A percentile compares a stretch with the other conserved stretches of the same genome.
Evolutionary conservation across 768 basidiomycete genomes (phyloP).

Genomic region (Pleurotus sapidus): DNA sequence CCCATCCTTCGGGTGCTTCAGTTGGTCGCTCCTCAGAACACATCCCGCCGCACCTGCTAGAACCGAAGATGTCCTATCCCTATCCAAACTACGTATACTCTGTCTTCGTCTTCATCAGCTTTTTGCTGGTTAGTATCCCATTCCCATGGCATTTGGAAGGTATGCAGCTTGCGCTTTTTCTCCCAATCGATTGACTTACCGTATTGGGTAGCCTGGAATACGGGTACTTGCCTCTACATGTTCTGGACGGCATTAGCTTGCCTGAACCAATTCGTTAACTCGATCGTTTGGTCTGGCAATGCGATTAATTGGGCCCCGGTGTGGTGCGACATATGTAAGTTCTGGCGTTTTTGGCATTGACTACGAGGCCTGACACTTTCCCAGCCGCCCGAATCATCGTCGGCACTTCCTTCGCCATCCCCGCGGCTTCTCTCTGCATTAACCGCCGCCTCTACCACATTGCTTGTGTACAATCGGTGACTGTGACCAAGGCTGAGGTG

Average conservation of each 20-base stretch:
- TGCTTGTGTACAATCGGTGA: slow-evolving; percentile 23
- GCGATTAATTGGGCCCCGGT: slow-evolving; percentile 51
- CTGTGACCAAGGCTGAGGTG: slow-evolving; percentile 31
- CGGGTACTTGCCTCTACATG: slow-evolving; percentile 74
- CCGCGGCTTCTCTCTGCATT: slow-evolving; percentile 47
- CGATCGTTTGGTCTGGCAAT: slow-evolving; percentile 66
- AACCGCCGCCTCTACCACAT: slow-evolving; percentile 48
- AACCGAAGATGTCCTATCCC: slow-evolving; percentile 30
- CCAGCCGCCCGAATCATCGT: slow-evolving; percentile 44
- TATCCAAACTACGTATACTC: slow-evolving; percentile 47
- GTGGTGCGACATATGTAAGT: slow-evolving; percentile 64
- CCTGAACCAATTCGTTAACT: slow-evolving; percentile 62
- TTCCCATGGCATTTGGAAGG: slow-evolving; percentile 71
- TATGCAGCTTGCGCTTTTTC: slow-evolving; percentile 13
- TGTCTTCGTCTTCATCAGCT: slow-evolving; percentile 51
- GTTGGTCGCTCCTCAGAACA: slow-evolving; percentile 14
- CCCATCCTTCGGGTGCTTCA: slow-evolving; percentile 14
- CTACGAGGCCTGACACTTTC: slow-evolving; percentile 21
- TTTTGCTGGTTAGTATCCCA: slow-evolving; percentile 57
- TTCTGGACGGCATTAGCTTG: slow-evolving; percentile 59
- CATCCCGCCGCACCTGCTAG: slow-evolving; percentile 3
- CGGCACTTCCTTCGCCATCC: slow-evolving; percentile 39
- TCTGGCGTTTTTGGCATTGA: slow-evolving; percentile 15
- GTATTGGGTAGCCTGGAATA: slow-evolving; percentile 38
- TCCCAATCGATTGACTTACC: background rate